phyloP scores from a whole-genome alignment of 306 rosid genomes.

The Inga leiocalycina region DNA sequence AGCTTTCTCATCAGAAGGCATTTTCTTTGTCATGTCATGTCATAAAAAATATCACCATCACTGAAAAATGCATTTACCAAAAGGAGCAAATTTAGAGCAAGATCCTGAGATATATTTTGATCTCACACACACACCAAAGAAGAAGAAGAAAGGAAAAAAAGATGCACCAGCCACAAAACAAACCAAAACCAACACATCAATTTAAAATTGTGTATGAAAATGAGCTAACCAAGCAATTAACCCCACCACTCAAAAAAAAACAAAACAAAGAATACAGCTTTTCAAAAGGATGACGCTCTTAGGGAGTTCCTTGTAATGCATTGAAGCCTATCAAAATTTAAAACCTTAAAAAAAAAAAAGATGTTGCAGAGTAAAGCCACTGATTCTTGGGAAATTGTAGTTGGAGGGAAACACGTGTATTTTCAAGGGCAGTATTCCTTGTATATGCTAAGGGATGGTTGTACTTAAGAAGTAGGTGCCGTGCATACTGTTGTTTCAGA shows the following conservation, averaged over 20 bases:
- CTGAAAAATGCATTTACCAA: conserved; percentile 41
- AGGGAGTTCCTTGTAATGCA: background rate
- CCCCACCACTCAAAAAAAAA: background rate
- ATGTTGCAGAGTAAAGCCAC: background rate
- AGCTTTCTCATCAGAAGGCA: conserved; percentile 50
- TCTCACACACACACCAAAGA: background rate
- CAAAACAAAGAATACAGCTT: background rate
- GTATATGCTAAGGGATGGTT: background rate
- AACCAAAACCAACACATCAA: background rate
- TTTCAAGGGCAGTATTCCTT: background rate
- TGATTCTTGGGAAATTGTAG: too few species aligned
- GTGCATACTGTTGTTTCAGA: background rate
- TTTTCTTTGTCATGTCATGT: conserved; percentile 81
- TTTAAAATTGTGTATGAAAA: conserved; percentile 1
- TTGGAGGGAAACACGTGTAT: too few species aligned
- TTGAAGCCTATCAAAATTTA: background rate
- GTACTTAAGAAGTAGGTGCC: background rate
- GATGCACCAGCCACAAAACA: background rate
- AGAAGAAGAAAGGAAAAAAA: background rate
- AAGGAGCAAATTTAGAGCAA: background rate
- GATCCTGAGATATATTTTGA: background rate
- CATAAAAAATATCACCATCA: conserved; percentile 87
- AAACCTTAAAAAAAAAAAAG: too few species aligned
- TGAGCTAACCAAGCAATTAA: background rate
- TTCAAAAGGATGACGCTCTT: background rate